Evolutionary conservation across 1,284 basidiomycete species (phyloP), one percentile per base, ranked within the genome.

Genomic region (Heterobasidion parviporum): DNA sequence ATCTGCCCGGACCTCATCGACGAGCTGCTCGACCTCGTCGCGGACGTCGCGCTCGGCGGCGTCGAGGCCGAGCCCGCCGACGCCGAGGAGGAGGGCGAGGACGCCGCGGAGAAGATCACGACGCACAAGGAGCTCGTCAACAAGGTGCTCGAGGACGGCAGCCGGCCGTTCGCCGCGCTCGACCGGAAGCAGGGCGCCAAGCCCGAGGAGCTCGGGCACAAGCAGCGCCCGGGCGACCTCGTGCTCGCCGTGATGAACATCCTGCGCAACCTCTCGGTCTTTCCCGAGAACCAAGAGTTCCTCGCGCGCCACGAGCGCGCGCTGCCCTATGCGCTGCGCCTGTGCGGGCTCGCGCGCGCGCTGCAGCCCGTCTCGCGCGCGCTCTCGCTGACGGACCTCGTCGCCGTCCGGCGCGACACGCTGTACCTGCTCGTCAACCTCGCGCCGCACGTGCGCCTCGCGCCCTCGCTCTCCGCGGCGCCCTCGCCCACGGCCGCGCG

Each of bases 11-110:
- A 97, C 60, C 76, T 98, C 36, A 75, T 96, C 57, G 88, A 93
- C 53, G 95, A 98, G 67, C 69, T 94, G 26, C 71, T 98, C 52
- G 94, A 97, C 59, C 72, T 99, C 53, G 71, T 98, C 50, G 87
- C 92, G 65, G 93, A 97, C 60, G 71, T 82, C 43, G 88, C 87
- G 5, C 93, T 96, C 64, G 81, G 78, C 14, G 82, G 76, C 10
- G 70, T 72, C 41, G 76, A 75, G 33, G 63, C 62, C 8, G 61
- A 50, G 12, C 12, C 26, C 16, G 16, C 18, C n/a, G 26, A 32
- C 26, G 46, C 10, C 14, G 16, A 16, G 64, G n/a, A 16, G 64
- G n/a, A 61, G 68, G 4, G 26, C 26, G 26, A 26, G 26, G 26
- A 26, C 26, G 68, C 71, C 26, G 59, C 63, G 20, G 63, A 71